A percentile compares a stretch with the other conserved stretches of the same genome.
Conservation (phyloP, 129 eudicot genomes). For the Daucus carota region DNA sequence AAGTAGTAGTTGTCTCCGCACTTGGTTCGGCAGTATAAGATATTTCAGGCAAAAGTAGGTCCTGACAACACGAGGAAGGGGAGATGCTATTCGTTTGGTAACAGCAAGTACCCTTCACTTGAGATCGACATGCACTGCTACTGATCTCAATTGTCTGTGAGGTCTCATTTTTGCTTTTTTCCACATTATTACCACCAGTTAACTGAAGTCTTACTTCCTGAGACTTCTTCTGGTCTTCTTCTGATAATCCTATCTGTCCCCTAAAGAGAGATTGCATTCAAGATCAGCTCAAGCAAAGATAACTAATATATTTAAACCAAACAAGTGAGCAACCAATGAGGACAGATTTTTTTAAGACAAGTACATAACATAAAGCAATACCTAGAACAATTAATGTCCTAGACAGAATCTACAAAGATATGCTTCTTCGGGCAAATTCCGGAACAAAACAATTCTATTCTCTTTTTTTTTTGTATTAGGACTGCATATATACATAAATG, state of each 20-base stretch:
- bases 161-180: slow-evolving; percentile 19
- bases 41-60: slow-evolving; percentile 33
- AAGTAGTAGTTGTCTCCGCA: slow-evolving; percentile 12
- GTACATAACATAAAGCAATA: not conserved
- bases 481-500: not conserved
- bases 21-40: slow-evolving; percentile 19
- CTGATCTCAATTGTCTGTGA: slow-evolving; percentile 14
- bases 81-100: slow-evolving; percentile 52
- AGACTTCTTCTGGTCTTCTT: slow-evolving; percentile 72
- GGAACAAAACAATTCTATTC: not conserved
- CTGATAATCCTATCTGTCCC: slow-evolving; percentile 98
- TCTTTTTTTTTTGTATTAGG: not conserved
- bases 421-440: not conserved
- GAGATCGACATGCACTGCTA: slow-evolving; percentile 30
- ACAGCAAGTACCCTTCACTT: slow-evolving; percentile 37
- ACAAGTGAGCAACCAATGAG: not conserved
- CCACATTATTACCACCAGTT: slow-evolving; percentile 33
- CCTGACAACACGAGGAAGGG: slow-evolving; percentile 52
- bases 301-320: not conserved
- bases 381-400: not conserved
- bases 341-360: not conserved
- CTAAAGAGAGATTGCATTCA: slow-evolving; percentile 26
- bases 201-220: slow-evolving; percentile 55
- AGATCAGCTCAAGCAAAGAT: slow-evolving; percentile 4
- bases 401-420: not conserved